A percentile compares a stretch with the other conserved stretches of the same genome.
phyloP scores from a whole-genome alignment of 257 asterid species.

The Nicotiana paniculata region DNA sequence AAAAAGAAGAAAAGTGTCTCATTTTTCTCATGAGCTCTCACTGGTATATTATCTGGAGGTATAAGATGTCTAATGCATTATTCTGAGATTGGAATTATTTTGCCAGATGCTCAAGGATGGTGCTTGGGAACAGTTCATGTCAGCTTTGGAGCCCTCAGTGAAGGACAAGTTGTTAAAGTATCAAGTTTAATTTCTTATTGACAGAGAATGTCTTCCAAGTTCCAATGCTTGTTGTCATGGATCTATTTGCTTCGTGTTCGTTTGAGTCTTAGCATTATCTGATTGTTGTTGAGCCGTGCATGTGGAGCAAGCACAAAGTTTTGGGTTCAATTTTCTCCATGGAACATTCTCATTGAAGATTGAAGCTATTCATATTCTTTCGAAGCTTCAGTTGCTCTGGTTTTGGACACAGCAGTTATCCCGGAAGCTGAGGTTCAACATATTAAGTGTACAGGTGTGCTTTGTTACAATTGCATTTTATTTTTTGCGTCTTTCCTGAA shows the following conservation, averaged over 20 bases:
- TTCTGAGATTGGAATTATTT: slow-evolving; percentile 4
- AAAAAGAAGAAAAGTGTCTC: neutral
- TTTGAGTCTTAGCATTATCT: slow-evolving; percentile 10
- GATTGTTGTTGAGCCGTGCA: slow-evolving; percentile 11
- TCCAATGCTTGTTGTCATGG: slow-evolving; percentile 5
- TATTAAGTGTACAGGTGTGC: slow-evolving; percentile 25
- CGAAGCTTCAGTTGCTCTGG: slow-evolving; percentile 3
- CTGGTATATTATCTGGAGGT: neutral
- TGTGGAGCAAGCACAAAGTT: neutral
- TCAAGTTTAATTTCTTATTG: slow-evolving; percentile 31
- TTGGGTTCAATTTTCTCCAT: slow-evolving; percentile 1
- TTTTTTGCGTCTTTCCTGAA: slow-evolving; percentile 13
- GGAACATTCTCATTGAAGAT: neutral
- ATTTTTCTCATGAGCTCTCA: neutral
- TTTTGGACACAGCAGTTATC: neutral
- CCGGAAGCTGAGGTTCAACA: slow-evolving; percentile 7
- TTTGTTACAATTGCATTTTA: slow-evolving; percentile 9
- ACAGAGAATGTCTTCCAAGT: slow-evolving; percentile 2
- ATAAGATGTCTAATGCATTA: neutral
- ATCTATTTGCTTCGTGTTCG: slow-evolving; percentile 7
- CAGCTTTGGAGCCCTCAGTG: slow-evolving; percentile 71
- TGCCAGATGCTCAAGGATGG: slow-evolving; percentile 77
- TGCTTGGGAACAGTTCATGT: slow-evolving; percentile 90
- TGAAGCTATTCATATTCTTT: slow-evolving; percentile 13
- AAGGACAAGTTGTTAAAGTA: slow-evolving; percentile 57